Base-by-base conservation (phyloP, 2,329 filamentous ascomycete species). In the Exophiala sp. region DNA sequence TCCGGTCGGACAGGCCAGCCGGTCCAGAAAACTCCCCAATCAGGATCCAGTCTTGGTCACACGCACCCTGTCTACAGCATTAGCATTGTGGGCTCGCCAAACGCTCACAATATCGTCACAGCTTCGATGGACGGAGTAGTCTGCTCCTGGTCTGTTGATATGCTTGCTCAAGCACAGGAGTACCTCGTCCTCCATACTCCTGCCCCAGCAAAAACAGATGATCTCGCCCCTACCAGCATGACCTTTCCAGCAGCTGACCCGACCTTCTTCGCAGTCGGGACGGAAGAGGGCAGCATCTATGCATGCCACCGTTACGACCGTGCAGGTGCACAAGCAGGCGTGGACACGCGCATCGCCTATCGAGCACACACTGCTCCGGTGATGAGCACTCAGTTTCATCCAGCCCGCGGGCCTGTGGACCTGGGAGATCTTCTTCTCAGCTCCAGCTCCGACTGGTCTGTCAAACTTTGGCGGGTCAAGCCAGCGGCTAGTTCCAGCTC, bases 81-180 rank as follows among this genome's bases (percentile, higher is more conserved):
- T 50, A 87, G 93, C 56, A 94, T 98, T 48, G 88, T 98, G 43
- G 93, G 93, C 57, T 98, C 94, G 0, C 93, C 97, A 65, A 98
- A 98, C 66, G 93, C 93, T 52, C 95, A 96, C 73, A 98, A 97
- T 68, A 95, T 98, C 65, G 86, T 98, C 61, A 96, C 90, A 27
- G 91, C 88, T 66, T 96, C 89, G 1, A 98, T 93, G 0, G 93
- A 98, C 64, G 93, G 93, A 47, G 88, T 95, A 8, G 88, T 97
- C 35, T 98, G 93, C 68, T 88, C 90, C 41, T 98, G 93, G 93
- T 90, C 87, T 48, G 88, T 96, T 57, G 94, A 98, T 67, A 97
- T 98, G 81, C 86, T 98, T 53, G 88, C 91, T 1, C 88, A 96
- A 68, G 93, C 93, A 0, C 91, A 97, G 69, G 93, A 98, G 72